These are phyloP conservation scores for Lecanoromycetidae sp. DNA, from an alignment of 2,329 filamentous ascomycete species.

Conservation along the genomic window DNA sequence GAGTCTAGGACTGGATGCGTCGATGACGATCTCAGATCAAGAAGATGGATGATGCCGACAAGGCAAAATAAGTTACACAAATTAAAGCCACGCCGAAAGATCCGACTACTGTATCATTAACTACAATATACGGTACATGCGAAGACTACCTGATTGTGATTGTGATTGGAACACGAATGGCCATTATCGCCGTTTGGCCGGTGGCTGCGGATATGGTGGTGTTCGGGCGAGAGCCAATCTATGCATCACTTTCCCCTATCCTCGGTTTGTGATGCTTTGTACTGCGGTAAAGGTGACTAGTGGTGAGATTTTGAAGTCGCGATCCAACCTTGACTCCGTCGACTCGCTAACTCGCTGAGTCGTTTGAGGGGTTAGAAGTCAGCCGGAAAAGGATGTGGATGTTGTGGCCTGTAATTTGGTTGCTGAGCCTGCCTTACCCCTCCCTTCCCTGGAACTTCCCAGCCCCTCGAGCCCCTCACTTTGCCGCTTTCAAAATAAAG, in stretches of 20 bases:
- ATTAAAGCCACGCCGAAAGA: slow-evolving; percentile 4
- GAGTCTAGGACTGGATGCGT: slow-evolving; percentile 3
- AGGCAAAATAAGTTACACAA: neutral
- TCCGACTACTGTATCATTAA: slow-evolving; percentile 5
- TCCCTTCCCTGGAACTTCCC: neutral
- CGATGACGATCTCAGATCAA: slow-evolving; percentile 11
- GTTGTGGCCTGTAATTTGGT: neutral
- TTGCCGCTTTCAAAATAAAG: slow-evolving; percentile 5
- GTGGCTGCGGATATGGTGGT: slow-evolving; percentile 7
- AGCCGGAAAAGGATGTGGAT: neutral
- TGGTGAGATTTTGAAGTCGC: neutral
- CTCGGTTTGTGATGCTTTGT: slow-evolving; percentile 4
- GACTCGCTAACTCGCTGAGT: slow-evolving; percentile 4
- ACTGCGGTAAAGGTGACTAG: too few species aligned
- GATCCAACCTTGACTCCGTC: too few species aligned
- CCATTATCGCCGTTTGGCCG: slow-evolving; percentile 1
- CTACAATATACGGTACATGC: neutral
- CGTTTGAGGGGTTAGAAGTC: neutral
- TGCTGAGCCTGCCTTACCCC: too few species aligned
- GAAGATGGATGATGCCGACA: neutral
- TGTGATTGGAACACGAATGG: neutral
- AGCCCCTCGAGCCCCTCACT: slow-evolving; percentile 4
- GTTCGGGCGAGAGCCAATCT: slow-evolving; percentile 9
- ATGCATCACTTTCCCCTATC: slow-evolving; percentile 2
- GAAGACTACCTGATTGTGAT: too few species aligned